phyloP scores from a whole-genome alignment of 2,329 filamentous ascomycete species.

The Didymella exigua region DNA sequence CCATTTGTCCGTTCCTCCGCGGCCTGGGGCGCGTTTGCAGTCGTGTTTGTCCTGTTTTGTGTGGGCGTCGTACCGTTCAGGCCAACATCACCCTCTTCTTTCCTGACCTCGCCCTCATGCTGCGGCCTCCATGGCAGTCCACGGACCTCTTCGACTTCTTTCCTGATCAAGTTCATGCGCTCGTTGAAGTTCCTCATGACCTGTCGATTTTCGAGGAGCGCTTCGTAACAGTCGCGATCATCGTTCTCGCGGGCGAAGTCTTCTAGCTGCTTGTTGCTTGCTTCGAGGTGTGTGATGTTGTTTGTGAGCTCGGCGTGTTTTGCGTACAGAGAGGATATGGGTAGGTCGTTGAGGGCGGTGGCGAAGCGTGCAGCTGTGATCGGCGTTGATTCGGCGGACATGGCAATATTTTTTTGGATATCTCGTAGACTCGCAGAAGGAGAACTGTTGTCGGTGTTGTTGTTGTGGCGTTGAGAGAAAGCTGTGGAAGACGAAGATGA shows the following conservation, averaged over 20 bases:
- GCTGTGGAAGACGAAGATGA: background rate
- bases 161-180: slow-evolving; percentile 66
- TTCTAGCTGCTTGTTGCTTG: slow-evolving; percentile 73
- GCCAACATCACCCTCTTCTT: slow-evolving; percentile 10
- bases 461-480: background rate
- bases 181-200: slow-evolving; percentile 72
- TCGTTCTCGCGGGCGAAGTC: slow-evolving; percentile 61
- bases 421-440: background rate
- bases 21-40: background rate
- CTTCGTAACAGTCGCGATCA: slow-evolving; percentile 75
- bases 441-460: background rate
- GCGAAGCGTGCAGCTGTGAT: slow-evolving; percentile 69
- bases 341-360: slow-evolving; percentile 69
- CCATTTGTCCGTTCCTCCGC: background rate
- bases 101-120: slow-evolving; percentile 24
- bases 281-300: slow-evolving; percentile 73
- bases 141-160: slow-evolving; percentile 66
- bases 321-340: slow-evolving; percentile 69
- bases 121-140: slow-evolving; percentile 59
- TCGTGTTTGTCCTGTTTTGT: background rate
- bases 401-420: slow-evolving; percentile 38
- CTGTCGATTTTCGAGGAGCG: slow-evolving; percentile 71
- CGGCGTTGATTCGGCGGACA: slow-evolving; percentile 68
- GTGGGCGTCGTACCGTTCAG: background rate
- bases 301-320: slow-evolving; percentile 79